Base-by-base conservation (phyloP, 257 asterid species). In the Anisodus tanguticus region DNA sequence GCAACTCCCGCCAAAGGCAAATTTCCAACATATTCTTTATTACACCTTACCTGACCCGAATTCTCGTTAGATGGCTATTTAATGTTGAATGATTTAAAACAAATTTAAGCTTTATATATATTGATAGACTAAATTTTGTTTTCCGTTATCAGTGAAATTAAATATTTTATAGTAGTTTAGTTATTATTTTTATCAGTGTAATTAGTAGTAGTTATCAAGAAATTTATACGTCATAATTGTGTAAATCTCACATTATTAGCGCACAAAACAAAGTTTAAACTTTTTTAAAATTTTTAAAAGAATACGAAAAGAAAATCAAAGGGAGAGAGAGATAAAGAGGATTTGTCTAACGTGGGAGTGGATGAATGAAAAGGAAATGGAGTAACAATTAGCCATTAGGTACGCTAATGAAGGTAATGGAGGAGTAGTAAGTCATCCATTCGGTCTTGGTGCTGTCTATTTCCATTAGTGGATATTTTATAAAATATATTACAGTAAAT, bases 381-480 rank as follows among this genome's bases (percentile, higher is more conserved):
- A 22, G 26, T 41, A 41, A 80, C 57, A 85, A 85, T 87, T 80
- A 83, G 83, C 72, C n/a, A n/a, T n/a, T n/a, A n/a, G n/a, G n/a
- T 74, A 77, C 59, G 62, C 85, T 85, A 83, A 80, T 85, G 54
- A 80, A 59, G 86, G 88, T 49, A 71, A 70, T 80, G 26, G 26
- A 22, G 77, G 84, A 71, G 85, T 88, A 64, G 63, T 72, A 60
- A 85, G 83, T 81, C 84, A 60, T 74, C 82, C 51, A 39, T 83
- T 67, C n/a, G 64, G 82, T 41, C 60, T 87, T 49, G 85, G 85
- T 70, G 57, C 83, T 84, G 85, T 85, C 88, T 76, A 83, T 78
- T 85, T 71, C 87, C 84, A 81, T 79, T 88, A 37, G 11, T 88
- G 67, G 90, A 13, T 62, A 63, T 79, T 64, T 45, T 49, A 17